phyloP scores from a whole-genome alignment of 306 rosid genomes.

The Cicer cuneatum region DNA sequence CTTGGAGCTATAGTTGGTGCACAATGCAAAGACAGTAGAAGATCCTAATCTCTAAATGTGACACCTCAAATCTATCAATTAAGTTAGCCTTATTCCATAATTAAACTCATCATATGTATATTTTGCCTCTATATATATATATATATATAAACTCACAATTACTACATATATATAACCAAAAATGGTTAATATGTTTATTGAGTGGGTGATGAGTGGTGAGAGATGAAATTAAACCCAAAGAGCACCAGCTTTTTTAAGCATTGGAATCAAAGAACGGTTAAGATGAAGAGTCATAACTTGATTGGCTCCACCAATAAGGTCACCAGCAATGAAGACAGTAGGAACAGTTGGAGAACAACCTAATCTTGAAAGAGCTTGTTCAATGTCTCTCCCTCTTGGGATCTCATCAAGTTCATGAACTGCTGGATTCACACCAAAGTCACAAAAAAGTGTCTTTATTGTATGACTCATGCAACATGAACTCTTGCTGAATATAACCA shows the following conservation, averaged over 20 bases:
- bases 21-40: not conserved
- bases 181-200: conserved; percentile 10
- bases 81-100: not conserved
- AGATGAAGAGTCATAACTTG: conserved; percentile 96
- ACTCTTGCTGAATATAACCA: conserved; percentile 95
- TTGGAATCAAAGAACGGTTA: conserved; percentile 77
- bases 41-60: not conserved
- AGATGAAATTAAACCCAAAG: conserved; percentile 64
- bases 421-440: conserved; percentile 83
- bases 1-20: not conserved
- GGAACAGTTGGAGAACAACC: conserved; percentile 85
- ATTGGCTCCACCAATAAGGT: conserved; percentile 85
- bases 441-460: conserved; percentile 76
- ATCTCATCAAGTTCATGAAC: conserved; percentile 92
- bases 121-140: too few relatives aligned
- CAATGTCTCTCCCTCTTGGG: conserved; percentile 82
- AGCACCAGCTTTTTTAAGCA: conserved; percentile 90
- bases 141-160: too few relatives aligned
- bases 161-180: conserved; percentile 40
- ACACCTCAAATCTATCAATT: not conserved
- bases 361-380: conserved; percentile 74
- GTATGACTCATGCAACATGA: conserved; percentile 89
- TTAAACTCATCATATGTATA: conserved; percentile 20
- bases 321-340: conserved; percentile 81
- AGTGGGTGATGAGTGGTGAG: not conserved